Evolutionary conservation across 2,329 filamentous ascomycete species (phyloP).

Genomic region (Verticillium nubilum): DNA sequence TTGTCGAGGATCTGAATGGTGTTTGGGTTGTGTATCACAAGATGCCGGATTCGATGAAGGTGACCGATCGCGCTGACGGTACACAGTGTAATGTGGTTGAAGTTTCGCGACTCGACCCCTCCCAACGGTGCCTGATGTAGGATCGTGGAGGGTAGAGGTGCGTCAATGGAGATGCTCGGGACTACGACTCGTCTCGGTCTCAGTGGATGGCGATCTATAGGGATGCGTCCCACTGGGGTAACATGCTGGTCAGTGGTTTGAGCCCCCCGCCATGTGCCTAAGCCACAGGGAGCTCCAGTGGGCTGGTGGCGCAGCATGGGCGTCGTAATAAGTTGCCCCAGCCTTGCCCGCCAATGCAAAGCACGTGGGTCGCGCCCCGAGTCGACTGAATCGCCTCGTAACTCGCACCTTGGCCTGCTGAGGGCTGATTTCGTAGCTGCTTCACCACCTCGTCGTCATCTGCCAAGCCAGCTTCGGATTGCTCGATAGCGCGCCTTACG

Average conservation of each 20-base stretch:
- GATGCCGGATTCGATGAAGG: neutral
- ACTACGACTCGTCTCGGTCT: neutral
- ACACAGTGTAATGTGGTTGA: neutral
- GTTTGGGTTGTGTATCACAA: neutral
- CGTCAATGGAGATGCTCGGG: neutral
- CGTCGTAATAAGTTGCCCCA: neutral
- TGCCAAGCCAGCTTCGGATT: neutral
- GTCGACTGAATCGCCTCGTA: neutral
- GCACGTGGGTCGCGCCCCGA: neutral
- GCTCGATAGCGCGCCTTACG: neutral
- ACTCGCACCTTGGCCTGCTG: neutral
- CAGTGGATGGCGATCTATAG: neutral
- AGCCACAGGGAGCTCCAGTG: slow-evolving; percentile 13
- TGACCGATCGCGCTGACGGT: neutral
- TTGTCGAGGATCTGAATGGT: neutral
- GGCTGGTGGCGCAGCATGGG: slow-evolving; percentile 10
- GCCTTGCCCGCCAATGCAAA: neutral
- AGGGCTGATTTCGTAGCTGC: neutral
- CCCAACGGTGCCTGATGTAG: neutral
- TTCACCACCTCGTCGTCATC: neutral
- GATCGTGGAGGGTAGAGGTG: neutral
- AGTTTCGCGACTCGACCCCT: neutral
- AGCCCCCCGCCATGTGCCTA: slow-evolving; percentile 1
- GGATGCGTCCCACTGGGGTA: neutral
- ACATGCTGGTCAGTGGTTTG: neutral